These are phyloP conservation scores for Coemansia sp. DNA, from an alignment of 192 early-diverging fungal species.

Conservation along the genomic window DNA sequence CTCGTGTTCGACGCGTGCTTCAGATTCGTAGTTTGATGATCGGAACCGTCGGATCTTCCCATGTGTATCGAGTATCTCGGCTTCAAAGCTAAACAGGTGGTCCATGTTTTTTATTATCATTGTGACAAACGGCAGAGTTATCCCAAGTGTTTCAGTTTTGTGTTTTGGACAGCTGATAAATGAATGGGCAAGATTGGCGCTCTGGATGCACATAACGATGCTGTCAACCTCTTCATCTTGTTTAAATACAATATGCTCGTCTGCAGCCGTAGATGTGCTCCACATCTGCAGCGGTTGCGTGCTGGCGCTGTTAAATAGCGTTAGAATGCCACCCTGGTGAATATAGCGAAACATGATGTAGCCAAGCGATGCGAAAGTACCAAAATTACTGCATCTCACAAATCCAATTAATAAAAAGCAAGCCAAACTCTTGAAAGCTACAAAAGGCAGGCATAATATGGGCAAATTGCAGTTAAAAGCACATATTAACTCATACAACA, in stretches of 20 bases:
- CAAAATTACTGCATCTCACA: too few relatives aligned
- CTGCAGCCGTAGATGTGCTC: neutral
- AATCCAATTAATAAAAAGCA: too few relatives aligned
- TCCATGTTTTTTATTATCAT: conserved; percentile 86
- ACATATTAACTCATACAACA: too few relatives aligned
- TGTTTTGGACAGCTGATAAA: conserved; percentile 84
- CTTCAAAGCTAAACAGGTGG: conserved; percentile 91
- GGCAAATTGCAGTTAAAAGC: too few relatives aligned
- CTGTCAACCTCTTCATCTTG: conserved; percentile 12
- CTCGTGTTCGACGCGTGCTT: conserved; percentile 34
- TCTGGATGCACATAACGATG: conserved; percentile 13
- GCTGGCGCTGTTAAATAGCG: conserved; percentile 39
- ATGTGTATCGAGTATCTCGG: conserved; percentile 83
- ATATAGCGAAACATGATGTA: conserved; percentile 29
- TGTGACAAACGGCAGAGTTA: conserved; percentile 86
- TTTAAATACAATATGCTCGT: neutral
- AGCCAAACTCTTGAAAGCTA: too few relatives aligned
- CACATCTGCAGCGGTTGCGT: conserved; percentile 41
- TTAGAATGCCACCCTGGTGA: conserved; percentile 45
- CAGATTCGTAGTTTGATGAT: conserved; percentile 72
- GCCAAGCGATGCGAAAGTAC: neutral
- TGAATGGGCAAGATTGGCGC: conserved; percentile 75
- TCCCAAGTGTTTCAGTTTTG: conserved; percentile 76
- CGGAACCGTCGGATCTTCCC: conserved; percentile 78
- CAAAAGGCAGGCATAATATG: too few relatives aligned